Base-by-base conservation (phyloP, 441 rosid species). In the Populus hybrid region DNA sequence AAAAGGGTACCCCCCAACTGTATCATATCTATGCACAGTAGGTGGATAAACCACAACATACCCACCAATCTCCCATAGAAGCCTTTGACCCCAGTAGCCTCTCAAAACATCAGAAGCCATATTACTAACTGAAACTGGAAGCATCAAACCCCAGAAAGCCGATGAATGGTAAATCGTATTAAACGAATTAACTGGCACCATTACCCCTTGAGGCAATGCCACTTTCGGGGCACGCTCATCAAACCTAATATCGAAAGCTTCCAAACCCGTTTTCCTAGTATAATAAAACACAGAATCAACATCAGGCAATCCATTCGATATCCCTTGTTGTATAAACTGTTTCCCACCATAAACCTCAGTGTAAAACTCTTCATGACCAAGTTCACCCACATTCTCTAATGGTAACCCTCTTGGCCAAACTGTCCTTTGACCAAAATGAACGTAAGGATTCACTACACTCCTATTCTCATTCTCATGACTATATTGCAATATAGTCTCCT, bases 61-160 rank as follows among this genome's bases (percentile, higher is more conserved):
- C 31, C 98, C 98, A 80, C 98, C 98, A 75, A 94, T 89, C 86
- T 94, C 98, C 98, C 98, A 94, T 80, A 94, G 79, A 12, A 94
- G 88, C 86, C 98, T 88, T 75, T 94, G 98, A 18, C 89, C 94
- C 97, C 98, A 94, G 68, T 91, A 92, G 75, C 98, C 98, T 85
- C 98, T 92, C 77, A 94, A 72, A 69, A 92, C 92, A 89, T 94
- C 98, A n/a, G 98, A 89, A n/a, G 98, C 98, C 98, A 94, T 94
- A 0, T 93, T 80, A 67, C 98, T 94, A 74, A 94, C 87, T 1
- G 97, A 92, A 72, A 91, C 94, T 0, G 98, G 98, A 74, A 94
- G 96, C 98, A 94, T 94, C 86, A 94, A 79, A 9, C 88, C 98
- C 98, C 98, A 94, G 78, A 94, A 92, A 4, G 98, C 97, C 0